phyloP scores from a whole-genome alignment of 2,329 filamentous ascomycete genomes.

The Parafenestella ontariensis region DNA sequence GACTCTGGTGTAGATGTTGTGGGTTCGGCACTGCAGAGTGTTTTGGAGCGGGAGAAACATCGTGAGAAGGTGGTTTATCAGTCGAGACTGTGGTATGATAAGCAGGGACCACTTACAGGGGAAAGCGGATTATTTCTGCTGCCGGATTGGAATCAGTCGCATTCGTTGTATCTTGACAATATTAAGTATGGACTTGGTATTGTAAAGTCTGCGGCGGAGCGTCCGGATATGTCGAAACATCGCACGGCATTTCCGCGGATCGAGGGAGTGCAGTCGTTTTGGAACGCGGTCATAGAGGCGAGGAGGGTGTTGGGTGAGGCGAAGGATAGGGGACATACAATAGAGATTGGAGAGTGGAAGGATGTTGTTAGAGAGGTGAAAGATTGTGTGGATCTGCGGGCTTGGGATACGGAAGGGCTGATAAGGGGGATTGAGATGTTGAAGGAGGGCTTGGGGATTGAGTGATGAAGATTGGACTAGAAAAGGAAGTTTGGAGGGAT shows the following conservation, averaged over 20 bases:
- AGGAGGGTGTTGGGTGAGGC: conserved; percentile 17
- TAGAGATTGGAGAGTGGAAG: conserved; percentile 4
- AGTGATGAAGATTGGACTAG: too few species aligned
- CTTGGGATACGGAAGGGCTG: conserved; percentile 6
- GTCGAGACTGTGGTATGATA: conserved; percentile 5
- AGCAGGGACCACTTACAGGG: not conserved
- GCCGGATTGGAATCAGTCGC: not conserved
- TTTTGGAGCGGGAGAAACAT: conserved; percentile 8
- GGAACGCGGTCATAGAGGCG: conserved; percentile 21
- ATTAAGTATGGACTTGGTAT: not conserved
- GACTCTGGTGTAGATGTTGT: not conserved
- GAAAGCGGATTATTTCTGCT: not conserved
- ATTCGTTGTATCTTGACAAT: not conserved
- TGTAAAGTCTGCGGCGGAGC: not conserved
- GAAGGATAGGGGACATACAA: conserved; percentile 5
- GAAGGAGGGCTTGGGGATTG: conserved; percentile 1
- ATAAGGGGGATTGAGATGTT: not conserved
- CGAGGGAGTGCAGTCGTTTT: conserved; percentile 20
- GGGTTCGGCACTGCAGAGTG: conserved; percentile 52
- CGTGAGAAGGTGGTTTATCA: conserved; percentile 1
- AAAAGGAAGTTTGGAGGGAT: too few species aligned
- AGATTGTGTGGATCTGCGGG: conserved; percentile 8
- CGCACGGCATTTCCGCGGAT: conserved; percentile 12
- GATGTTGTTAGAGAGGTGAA: conserved; percentile 12
- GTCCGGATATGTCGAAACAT: not conserved